Conservation (phyloP, 331 rosid species). For the Stylosanthes scabra region DNA sequence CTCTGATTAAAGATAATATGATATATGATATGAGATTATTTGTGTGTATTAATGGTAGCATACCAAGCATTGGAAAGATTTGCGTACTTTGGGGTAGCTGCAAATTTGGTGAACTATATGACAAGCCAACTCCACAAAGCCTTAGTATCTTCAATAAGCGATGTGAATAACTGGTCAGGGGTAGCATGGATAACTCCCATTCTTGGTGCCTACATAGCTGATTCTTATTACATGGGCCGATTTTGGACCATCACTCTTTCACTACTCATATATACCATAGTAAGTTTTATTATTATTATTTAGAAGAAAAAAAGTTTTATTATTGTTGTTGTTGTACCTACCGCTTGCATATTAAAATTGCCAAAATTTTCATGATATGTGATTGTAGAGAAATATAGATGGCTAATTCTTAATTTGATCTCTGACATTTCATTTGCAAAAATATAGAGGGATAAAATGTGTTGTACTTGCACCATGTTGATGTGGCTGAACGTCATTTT, state of each 20-base stretch:
- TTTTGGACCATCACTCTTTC: slow-evolving; percentile 39
- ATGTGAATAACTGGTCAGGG: slow-evolving; percentile 41
- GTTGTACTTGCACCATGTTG: too few species aligned
- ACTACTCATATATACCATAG: slow-evolving; percentile 27
- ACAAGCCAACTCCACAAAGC: slow-evolving; percentile 39
- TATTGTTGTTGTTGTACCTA: too few species aligned
- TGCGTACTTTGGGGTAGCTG: slow-evolving; percentile 35
- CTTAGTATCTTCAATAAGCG: slow-evolving; percentile 33
- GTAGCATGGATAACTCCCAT: slow-evolving; percentile 28
- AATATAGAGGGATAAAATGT: too few species aligned
- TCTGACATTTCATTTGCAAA: too few species aligned
- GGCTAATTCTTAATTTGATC: too few species aligned
- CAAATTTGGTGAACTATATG: slow-evolving; percentile 45
- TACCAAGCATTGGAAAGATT: slow-evolving; percentile 40
- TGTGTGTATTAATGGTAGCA: slow-evolving; percentile 15
- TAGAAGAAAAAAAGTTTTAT: too few species aligned
- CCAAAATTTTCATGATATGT: too few species aligned
- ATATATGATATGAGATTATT: neutral
- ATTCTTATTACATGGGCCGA: slow-evolving; percentile 36
- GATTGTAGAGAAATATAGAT: too few species aligned
- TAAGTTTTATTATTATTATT: neutral
- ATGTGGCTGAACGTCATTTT: too few species aligned
- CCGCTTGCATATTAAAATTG: too few species aligned
- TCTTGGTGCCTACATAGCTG: slow-evolving; percentile 40
- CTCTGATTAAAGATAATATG: neutral